phyloP scores from a whole-genome alignment of 345 rosid species.

The Salix exigua region DNA sequence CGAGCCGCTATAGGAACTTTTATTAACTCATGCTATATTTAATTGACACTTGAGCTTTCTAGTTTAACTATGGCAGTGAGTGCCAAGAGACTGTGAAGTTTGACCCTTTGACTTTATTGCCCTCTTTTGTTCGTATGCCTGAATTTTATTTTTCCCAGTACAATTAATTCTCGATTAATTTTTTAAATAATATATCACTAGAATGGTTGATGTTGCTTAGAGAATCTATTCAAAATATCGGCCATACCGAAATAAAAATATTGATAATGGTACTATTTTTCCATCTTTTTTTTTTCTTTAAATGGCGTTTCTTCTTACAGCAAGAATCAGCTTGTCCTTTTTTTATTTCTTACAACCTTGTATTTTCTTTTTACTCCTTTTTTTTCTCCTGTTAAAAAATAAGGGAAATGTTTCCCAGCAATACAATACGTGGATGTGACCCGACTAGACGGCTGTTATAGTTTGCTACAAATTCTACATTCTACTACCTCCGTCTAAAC shows the following conservation, averaged over 20 bases:
- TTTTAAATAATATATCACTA: neutral
- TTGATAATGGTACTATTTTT: no score
- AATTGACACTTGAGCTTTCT: conserved; percentile 25
- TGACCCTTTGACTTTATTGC: conserved; percentile 42
- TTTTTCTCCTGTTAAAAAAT: neutral
- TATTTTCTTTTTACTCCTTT: no score
- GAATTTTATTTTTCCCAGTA: neutral
- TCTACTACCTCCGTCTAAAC: neutral
- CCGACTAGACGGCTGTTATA: neutral
- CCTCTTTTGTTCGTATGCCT: neutral
- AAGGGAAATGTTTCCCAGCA: neutral
- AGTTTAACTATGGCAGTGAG: conserved; percentile 20
- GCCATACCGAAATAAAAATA: no score
- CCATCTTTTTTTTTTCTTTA: no score
- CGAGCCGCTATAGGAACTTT: conserved; percentile 38
- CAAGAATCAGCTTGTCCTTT: no score
- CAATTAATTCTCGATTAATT: neutral
- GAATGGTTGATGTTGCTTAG: neutral
- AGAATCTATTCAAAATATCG: no score
- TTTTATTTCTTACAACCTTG: no score
- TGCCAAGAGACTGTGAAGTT: conserved; percentile 25
- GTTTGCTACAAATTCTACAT: neutral
- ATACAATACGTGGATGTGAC: neutral
- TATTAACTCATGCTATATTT: conserved; percentile 17
- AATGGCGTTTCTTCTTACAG: no score